A percentile compares a stretch with the other conserved stretches of the same genome.
These are phyloP conservation scores for Vaccinium darrowii DNA, from an alignment of 148 eudicot species.

Conservation along the genomic window DNA sequence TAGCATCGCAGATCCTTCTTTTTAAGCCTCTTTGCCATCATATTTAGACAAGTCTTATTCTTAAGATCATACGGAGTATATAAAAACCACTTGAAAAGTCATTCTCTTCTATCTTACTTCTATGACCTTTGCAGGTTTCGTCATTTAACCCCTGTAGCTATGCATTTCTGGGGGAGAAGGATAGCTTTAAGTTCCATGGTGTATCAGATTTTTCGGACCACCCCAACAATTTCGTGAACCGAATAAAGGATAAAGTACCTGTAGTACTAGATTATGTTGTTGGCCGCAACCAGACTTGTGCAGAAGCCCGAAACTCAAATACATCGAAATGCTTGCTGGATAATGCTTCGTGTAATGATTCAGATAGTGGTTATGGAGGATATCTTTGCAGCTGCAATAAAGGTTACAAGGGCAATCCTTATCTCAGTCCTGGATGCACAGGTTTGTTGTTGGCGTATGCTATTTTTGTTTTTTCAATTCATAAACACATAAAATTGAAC, in stretches of 20 bases:
- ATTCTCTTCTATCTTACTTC: not conserved
- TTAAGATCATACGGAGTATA: too few relatives aligned
- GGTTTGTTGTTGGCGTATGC: slow-evolving; percentile 9
- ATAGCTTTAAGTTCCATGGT: slow-evolving; percentile 9
- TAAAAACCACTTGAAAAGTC: too few relatives aligned
- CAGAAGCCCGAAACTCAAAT: slow-evolving; percentile 1
- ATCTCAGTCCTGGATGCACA: slow-evolving; percentile 22
- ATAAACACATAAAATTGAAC: not conserved
- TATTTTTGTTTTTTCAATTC: not conserved
- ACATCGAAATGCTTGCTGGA: slow-evolving; percentile 6
- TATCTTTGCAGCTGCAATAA: slow-evolving; percentile 32
- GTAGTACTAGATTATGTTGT: slow-evolving; percentile 35
- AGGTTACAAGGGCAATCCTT: slow-evolving; percentile 32
- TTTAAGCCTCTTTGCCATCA: not conserved
- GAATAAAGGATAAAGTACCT: slow-evolving; percentile 18
- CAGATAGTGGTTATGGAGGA: slow-evolving; percentile 17
- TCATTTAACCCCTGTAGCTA: slow-evolving; percentile 22
- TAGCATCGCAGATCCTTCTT: not conserved
- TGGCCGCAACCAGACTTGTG: slow-evolving; percentile 22
- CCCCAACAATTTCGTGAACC: not conserved
- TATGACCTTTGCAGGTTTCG: not conserved
- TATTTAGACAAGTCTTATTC: too few relatives aligned
- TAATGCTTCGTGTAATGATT: slow-evolving; percentile 25
- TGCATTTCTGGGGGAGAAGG: slow-evolving; percentile 20
- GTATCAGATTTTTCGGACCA: slow-evolving; percentile 16